Evolutionary conservation across 441 rosid species (phyloP).

Genomic region (Adansonia gregorii): DNA sequence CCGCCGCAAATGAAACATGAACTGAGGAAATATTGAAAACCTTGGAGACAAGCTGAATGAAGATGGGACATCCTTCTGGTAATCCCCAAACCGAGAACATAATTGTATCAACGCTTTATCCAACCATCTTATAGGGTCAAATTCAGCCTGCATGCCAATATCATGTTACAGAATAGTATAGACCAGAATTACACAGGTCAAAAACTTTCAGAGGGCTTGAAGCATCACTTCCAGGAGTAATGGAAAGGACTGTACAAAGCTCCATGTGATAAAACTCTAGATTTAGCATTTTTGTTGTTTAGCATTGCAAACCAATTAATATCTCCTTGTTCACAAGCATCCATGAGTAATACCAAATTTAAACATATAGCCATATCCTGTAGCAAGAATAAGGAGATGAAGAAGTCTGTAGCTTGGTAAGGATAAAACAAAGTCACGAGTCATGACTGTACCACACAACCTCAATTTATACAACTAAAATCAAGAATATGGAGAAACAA

Average conservation of each 20-base stretch:
- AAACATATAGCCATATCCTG: not conserved
- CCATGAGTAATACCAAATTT: constrained; percentile 11
- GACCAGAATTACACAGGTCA: constrained; percentile 1
- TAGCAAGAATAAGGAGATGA: constrained; percentile 17
- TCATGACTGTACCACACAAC: not conserved
- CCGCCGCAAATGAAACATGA: constrained; percentile 86
- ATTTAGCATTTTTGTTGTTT: constrained; percentile 5
- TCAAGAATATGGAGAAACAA: constrained; percentile 1
- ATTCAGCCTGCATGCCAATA: constrained; percentile 66
- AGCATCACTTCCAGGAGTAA: not conserved
- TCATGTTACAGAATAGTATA: constrained; percentile 22
- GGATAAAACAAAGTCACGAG: constrained; percentile 15
- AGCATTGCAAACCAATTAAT: constrained; percentile 5
- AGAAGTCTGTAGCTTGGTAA: not conserved
- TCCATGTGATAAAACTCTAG: not conserved
- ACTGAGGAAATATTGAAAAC: constrained; percentile 84
- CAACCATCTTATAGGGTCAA: constrained; percentile 93
- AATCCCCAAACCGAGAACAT: constrained; percentile 88
- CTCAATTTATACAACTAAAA: constrained; percentile 4
- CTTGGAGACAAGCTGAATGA: constrained; percentile 84
- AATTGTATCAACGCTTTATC: constrained; percentile 85
- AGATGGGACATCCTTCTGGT: constrained; percentile 77
- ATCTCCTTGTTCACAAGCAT: not conserved
- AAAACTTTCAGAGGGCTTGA: not conserved
- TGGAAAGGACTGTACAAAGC: not conserved